A percentile compares a stretch with the other conserved stretches of the same genome.
These are phyloP conservation scores for Lupinus albus DNA, from an alignment of 306 rosid species.

Conservation along the genomic window DNA sequence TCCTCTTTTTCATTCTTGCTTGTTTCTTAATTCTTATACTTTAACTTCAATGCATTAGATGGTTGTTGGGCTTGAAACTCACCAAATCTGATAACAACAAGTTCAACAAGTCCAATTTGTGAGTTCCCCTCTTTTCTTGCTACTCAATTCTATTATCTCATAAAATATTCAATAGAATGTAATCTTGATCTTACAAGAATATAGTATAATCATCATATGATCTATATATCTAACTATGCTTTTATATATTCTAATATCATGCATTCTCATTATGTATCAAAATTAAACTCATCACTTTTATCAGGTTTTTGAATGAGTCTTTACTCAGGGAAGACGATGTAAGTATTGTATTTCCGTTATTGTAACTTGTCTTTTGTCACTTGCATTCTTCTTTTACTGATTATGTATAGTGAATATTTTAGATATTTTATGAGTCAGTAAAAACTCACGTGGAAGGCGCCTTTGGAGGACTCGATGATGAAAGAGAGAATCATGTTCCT, in stretches of 20 bases:
- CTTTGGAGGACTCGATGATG: conserved; percentile 49
- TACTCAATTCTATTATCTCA: too few relatives aligned
- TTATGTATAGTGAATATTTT: conserved; percentile 35
- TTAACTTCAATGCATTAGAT: conserved; percentile 45
- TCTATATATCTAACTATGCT: too few relatives aligned
- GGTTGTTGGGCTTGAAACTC: conserved; percentile 65
- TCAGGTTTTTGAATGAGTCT: conserved; percentile 63
- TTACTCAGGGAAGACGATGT: conserved; percentile 83
- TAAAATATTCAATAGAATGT: too few relatives aligned
- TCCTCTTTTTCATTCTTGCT: too few relatives aligned
- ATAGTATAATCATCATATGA: too few relatives aligned
- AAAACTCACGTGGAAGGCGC: conserved; percentile 59
- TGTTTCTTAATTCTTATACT: not conserved
- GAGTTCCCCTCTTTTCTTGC: conserved; percentile 19
- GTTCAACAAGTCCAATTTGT: conserved; percentile 46
- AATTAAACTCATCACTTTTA: not conserved
- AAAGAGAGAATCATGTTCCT: conserved; percentile 41
- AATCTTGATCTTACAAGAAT: too few relatives aligned
- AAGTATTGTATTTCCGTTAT: conserved; percentile 40
- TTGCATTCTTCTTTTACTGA: conserved; percentile 14
- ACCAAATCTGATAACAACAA: conserved; percentile 42
- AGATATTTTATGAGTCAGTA: conserved; percentile 73
- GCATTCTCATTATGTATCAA: too few relatives aligned
- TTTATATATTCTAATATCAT: too few relatives aligned
- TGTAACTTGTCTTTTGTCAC: conserved; percentile 8